These are phyloP conservation scores for Staphylotrichum longicolle DNA, from an alignment of 495 filamentous ascomycete genomes.

Conservation along the genomic window DNA sequence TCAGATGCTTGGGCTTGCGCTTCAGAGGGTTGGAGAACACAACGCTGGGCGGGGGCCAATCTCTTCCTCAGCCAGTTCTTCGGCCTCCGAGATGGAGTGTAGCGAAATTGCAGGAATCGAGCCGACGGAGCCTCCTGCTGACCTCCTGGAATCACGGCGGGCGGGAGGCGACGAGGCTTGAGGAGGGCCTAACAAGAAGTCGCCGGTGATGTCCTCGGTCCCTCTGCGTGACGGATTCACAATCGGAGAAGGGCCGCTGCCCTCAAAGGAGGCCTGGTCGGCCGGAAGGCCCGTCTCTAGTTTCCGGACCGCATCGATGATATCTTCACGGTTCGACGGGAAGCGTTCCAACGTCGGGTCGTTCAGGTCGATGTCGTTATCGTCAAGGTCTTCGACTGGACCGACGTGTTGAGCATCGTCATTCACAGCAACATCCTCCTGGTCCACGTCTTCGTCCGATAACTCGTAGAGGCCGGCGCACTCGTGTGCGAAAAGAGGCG, in stretches of 20 bases:
- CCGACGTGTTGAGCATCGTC: conserved; percentile 2
- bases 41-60: conserved; percentile 17
- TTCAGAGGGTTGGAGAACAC: conserved; percentile 26
- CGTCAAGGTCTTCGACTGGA: conserved; percentile 11
- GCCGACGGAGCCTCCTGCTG: conserved; percentile 24
- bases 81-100: conserved; percentile 33
- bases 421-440: conserved; percentile 22
- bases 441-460: conserved; percentile 12
- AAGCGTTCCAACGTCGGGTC: conserved; percentile 53
- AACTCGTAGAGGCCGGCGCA: conserved; percentile 34
- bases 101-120: conserved; percentile 29
- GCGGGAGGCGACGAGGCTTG: conserved; percentile 16
- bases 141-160: conserved; percentile 16
- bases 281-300: conserved; percentile 46
- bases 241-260: conserved; percentile 36
- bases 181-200: conserved; percentile 13
- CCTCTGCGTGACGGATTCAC: conserved; percentile 26
- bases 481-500: conserved; percentile 50
- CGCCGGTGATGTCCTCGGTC: conserved; percentile 30
- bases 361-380: conserved; percentile 40
- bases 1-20: conserved; percentile 14
- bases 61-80: conserved; percentile 21
- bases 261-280: conserved; percentile 44
- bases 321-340: conserved; percentile 48
- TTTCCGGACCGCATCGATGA: conserved; percentile 46